These are phyloP conservation scores for Diaporthe sp. DNA, from an alignment of 2,329 filamentous ascomycete genomes.

Conservation along the genomic window DNA sequence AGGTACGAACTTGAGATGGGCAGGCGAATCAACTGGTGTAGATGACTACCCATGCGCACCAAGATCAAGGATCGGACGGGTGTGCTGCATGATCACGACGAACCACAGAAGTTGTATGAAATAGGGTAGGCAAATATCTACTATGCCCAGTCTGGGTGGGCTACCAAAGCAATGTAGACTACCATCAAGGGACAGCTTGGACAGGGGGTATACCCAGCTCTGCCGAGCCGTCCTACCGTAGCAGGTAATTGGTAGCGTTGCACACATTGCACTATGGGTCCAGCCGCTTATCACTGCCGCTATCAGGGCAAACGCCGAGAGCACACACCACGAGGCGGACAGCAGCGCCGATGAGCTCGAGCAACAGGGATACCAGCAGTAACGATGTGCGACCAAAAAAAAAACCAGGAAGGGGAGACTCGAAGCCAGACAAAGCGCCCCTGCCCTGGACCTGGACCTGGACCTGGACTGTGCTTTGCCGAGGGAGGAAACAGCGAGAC, in stretches of 20 bases:
- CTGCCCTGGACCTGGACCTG: background rate
- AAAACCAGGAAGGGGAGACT: conserved; percentile 1
- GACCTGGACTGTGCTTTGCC: conserved; percentile 23
- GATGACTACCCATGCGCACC: background rate
- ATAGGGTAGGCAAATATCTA: background rate
- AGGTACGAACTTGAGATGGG: background rate
- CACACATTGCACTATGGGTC: conserved; percentile 5
- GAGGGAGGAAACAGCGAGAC: conserved; percentile 20
- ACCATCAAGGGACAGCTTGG: conserved; percentile 22
- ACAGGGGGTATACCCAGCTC: background rate
- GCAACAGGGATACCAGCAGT: conserved; percentile 18
- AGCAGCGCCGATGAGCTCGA: background rate
- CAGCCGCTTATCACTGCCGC: conserved; percentile 10
- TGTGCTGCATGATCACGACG: background rate
- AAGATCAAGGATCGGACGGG: background rate
- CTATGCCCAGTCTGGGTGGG: background rate
- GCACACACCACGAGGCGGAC: conserved; percentile 2
- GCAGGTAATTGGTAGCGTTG: background rate
- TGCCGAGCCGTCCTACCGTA: conserved; percentile 20
- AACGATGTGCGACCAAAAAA: background rate
- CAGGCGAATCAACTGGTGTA: background rate
- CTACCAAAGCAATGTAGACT: background rate
- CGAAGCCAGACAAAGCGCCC: background rate
- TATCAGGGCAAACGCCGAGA: conserved; percentile 23
- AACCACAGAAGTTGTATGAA: background rate